Conservation (phyloP, 2,329 filamentous ascomycete genomes). For the Fusarium solani-melongenae region DNA sequence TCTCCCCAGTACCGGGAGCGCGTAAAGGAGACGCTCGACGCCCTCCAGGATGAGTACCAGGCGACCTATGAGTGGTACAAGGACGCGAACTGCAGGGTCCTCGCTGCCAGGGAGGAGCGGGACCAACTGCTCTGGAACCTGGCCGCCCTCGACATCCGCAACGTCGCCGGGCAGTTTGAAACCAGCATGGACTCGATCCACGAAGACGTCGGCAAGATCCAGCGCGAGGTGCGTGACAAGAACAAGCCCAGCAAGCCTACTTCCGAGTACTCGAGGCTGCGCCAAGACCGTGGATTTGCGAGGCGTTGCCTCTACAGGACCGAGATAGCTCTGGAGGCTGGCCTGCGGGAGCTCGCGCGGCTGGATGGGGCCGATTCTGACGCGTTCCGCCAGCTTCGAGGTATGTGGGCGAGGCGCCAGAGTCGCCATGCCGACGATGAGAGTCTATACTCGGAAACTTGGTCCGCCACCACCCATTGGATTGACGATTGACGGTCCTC, state of each 20-base stretch:
- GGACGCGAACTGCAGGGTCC: neutral
- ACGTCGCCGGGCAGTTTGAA: neutral
- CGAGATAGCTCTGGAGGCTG: slow-evolving; percentile 1
- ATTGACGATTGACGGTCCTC: neutral
- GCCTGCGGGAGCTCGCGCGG: slow-evolving; percentile 18
- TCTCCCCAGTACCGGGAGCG: slow-evolving; percentile 22
- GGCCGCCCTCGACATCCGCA: slow-evolving; percentile 7
- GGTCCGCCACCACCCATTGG: neutral
- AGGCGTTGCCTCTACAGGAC: neutral
- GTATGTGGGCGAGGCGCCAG: neutral
- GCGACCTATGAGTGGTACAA: slow-evolving; percentile 2
- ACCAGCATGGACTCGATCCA: neutral
- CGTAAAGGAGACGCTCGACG: neutral
- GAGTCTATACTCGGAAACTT: neutral
- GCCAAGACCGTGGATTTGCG: too few species aligned
- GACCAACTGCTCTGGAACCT: slow-evolving; percentile 20
- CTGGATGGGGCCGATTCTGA: slow-evolving; percentile 5
- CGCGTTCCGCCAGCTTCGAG: slow-evolving; percentile 15
- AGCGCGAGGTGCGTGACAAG: neutral
- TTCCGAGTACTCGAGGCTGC: too few species aligned
- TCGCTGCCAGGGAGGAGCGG: neutral
- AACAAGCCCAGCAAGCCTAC: neutral
- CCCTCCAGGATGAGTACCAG: slow-evolving; percentile 7
- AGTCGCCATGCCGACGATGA: neutral
- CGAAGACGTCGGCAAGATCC: neutral